phyloP scores from a whole-genome alignment of 371 early-diverging fungal genomes.

The Actinomortierella ambigua region DNA sequence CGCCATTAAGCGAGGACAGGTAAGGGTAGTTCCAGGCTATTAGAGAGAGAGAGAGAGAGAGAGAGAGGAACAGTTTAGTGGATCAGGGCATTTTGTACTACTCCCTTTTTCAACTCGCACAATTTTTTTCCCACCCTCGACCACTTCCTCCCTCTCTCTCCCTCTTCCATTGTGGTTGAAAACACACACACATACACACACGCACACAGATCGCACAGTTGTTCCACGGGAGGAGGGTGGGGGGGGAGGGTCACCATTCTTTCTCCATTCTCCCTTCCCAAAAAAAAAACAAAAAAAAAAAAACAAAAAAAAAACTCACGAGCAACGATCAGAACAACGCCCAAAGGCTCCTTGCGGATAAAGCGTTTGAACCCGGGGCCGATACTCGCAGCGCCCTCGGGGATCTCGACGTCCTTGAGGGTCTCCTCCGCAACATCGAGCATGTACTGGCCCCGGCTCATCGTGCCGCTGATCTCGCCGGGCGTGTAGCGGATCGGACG shows the following conservation, averaged over 20 bases:
- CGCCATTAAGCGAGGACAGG: slow-evolving; percentile 70
- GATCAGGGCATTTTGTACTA: too few species aligned
- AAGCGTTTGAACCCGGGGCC: slow-evolving; percentile 59
- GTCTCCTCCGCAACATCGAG: slow-evolving; percentile 71
- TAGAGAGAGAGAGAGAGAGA: not conserved
- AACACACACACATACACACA: too few species aligned
- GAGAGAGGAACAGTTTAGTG: not conserved
- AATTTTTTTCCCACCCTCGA: too few species aligned
- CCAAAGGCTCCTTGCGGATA: slow-evolving; percentile 77
- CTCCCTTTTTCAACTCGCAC: too few species aligned
- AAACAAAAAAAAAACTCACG: slow-evolving; percentile 15
- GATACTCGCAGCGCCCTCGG: slow-evolving; percentile 42
- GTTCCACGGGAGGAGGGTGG: too few species aligned
- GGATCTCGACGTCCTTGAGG: slow-evolving; percentile 61
- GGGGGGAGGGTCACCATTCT: too few species aligned
- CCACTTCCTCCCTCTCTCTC: too few species aligned
- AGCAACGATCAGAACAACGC: slow-evolving; percentile 51
- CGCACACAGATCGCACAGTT: too few species aligned
- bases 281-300: not conserved
- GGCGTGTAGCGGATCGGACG: slow-evolving; percentile 74
- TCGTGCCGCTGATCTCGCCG: slow-evolving; percentile 77
- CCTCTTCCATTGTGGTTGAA: too few species aligned
- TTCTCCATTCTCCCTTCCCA: slow-evolving; percentile 3
- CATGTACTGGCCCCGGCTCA: slow-evolving; percentile 75
- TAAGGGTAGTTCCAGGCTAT: slow-evolving; percentile 74